These are phyloP conservation scores for Arabidopsis suecica DNA, from an alignment of 345 rosid genomes.

Conservation along the genomic window DNA sequence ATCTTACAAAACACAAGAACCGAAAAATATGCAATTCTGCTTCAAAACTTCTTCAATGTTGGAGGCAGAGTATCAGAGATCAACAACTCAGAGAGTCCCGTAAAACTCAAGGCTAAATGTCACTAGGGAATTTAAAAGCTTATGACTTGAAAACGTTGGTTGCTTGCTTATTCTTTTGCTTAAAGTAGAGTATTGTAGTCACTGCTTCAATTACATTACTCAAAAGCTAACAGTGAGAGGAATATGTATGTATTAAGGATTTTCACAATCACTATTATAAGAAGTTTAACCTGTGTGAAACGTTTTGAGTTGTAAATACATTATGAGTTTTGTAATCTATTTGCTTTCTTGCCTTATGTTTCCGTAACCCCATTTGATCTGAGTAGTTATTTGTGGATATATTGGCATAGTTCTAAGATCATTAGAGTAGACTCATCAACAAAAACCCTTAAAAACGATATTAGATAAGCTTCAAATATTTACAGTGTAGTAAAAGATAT, in stretches of 20 bases:
- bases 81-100: background rate
- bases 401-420: background rate
- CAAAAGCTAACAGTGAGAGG: background rate
- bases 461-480: conserved; percentile 44
- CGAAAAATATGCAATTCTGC: conserved; percentile 12
- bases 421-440: conserved; percentile 25
- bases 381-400: too few relatives aligned
- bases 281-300: too few relatives aligned
- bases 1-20: conserved; percentile 20
- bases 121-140: background rate
- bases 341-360: too few relatives aligned
- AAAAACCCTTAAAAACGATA: conserved; percentile 18
- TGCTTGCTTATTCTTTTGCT: background rate
- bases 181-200: background rate
- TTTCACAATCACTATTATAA: background rate
- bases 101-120: background rate
- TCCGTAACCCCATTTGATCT: too few relatives aligned
- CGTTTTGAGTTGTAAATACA: too few relatives aligned
- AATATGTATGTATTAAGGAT: background rate
- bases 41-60: background rate
- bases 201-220: background rate
- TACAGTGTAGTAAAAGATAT: conserved; percentile 48
- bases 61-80: conserved; percentile 7
- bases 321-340: too few relatives aligned
- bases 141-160: background rate